Conservation (phyloP, 495 filamentous ascomycete species). For the Terfezia claveryi region DNA sequence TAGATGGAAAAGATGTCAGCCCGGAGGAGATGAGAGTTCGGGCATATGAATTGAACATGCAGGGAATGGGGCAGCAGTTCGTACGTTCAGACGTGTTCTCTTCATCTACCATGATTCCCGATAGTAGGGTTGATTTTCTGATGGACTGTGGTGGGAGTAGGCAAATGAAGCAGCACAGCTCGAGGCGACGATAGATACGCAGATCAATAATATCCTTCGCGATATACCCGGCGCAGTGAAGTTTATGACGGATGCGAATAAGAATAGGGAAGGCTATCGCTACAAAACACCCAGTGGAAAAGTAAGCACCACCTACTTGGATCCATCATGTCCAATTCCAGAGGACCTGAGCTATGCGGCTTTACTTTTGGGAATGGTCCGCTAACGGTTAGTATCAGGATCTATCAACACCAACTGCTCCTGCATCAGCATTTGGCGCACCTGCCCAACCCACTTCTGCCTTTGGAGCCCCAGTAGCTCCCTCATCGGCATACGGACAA, state of each 20-base stretch:
- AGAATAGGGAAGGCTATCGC: conserved; percentile 4
- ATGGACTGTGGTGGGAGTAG: no score
- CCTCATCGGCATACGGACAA: not conserved
- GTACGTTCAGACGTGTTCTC: no score
- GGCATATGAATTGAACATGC: conserved; percentile 6
- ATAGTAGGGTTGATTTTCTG: no score
- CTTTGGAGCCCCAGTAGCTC: conserved; percentile 6
- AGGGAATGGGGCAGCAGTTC: conserved; percentile 4
- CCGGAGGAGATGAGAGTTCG: conserved; percentile 15
- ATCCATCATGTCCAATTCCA: no score
- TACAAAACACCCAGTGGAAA: not conserved
- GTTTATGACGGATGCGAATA: conserved; percentile 13
- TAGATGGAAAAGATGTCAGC: conserved; percentile 19
- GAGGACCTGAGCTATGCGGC: no score
- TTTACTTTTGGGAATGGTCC: no score
- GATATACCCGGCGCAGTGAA: conserved; percentile 13
- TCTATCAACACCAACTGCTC: no score
- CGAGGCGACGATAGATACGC: not conserved
- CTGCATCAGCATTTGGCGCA: no score
- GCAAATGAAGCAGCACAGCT: not conserved
- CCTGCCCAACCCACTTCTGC: not conserved
- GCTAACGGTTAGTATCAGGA: no score
- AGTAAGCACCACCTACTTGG: not conserved
- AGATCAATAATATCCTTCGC: conserved; percentile 15
- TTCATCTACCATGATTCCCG: no score